Conservation (phyloP, 345 rosid genomes). For the Moringa oleifera region DNA sequence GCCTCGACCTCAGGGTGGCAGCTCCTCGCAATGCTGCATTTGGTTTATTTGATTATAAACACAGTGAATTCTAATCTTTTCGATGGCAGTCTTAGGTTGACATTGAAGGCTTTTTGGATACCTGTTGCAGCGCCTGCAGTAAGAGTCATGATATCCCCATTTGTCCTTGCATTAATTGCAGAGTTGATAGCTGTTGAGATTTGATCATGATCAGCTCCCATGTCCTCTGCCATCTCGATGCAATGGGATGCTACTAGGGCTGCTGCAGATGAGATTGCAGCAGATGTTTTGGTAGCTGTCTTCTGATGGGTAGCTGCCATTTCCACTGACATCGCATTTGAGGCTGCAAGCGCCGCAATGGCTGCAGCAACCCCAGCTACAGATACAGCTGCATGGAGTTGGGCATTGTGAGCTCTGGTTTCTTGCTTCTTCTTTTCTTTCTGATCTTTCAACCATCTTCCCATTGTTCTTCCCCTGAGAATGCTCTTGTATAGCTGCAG, state of each 20-base stretch:
- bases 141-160: constrained; percentile 86
- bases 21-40: constrained; percentile 80
- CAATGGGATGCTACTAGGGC: constrained; percentile 89
- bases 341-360: constrained; percentile 67
- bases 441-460: constrained; percentile 87
- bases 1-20: constrained; percentile 62
- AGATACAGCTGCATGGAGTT: constrained; percentile 86
- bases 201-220: constrained; percentile 86
- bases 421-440: constrained; percentile 91
- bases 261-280: constrained; percentile 80
- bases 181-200: constrained; percentile 63
- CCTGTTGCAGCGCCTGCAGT: constrained; percentile 99
- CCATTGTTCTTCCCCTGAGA: constrained; percentile 65
- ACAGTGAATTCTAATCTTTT: constrained; percentile 2
- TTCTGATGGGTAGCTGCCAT: constrained; percentile 22
- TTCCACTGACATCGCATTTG: constrained; percentile 41
- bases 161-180: constrained; percentile 69
- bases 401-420: constrained; percentile 70
- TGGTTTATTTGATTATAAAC: constrained; percentile 6
- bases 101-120: constrained; percentile 7
- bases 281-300: constrained; percentile 33
- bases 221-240: constrained; percentile 88
- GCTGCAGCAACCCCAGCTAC: constrained; percentile 95
- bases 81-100: no score
- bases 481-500: constrained; percentile 72